These are phyloP conservation scores for Cladosporium austrohemisphaericum DNA, from an alignment of 2,329 filamentous ascomycete genomes.

Conservation along the genomic window DNA sequence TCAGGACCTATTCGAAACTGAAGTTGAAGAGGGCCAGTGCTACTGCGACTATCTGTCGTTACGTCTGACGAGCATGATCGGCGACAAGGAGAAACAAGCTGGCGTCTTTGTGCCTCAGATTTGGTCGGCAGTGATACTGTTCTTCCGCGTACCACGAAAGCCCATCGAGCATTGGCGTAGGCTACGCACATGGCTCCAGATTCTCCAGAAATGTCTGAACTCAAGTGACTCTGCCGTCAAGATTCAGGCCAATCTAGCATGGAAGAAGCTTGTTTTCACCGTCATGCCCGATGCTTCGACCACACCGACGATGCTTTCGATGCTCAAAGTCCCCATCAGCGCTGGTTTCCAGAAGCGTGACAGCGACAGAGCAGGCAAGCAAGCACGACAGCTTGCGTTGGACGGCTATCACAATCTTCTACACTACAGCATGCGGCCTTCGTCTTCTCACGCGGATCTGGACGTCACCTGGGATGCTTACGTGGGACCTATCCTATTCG, in stretches of 20 bases:
- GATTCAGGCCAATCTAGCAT: conserved; percentile 75
- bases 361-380: conserved; percentile 44
- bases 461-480: conserved; percentile 77
- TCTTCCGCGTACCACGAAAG: conserved; percentile 62
- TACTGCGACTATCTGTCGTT: conserved; percentile 68
- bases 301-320: conserved; percentile 53
- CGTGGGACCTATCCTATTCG: conserved; percentile 61
- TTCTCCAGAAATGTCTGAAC: conserved; percentile 83
- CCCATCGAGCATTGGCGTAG: conserved; percentile 62
- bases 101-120: conserved; percentile 72
- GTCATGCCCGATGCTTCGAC: conserved; percentile 62
- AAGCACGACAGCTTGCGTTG: conserved; percentile 57
- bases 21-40: conserved; percentile 51
- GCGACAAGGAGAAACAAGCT: conserved; percentile 53
- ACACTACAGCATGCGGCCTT: conserved; percentile 78
- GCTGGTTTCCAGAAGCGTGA: conserved; percentile 66
- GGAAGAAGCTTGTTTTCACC: conserved; percentile 78
- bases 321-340: conserved; percentile 65
- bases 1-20: conserved; percentile 57
- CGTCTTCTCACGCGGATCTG: conserved; percentile 59
- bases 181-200: conserved; percentile 69
- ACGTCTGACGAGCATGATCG: conserved; percentile 64
- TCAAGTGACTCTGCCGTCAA: conserved; percentile 67
- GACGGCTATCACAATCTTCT: conserved; percentile 74
- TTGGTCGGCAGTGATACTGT: conserved; percentile 78